Evolutionary conservation across 2,329 filamentous ascomycete genomes (phyloP), one percentile per base, ranked within the genome.

Genomic region (Aplosporella prunicola): DNA sequence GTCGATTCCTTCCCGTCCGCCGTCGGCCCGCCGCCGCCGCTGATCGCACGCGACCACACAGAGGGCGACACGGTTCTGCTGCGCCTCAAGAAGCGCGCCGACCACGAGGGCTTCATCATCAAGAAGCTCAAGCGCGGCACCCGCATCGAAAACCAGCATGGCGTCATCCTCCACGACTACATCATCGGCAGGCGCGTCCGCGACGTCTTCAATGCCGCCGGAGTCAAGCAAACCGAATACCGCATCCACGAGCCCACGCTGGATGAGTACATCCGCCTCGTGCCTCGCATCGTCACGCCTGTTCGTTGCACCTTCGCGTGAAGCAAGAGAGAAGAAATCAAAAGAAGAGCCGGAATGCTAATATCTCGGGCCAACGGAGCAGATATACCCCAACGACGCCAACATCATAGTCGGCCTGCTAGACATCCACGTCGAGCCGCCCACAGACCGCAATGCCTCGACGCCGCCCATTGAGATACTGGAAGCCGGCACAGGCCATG

Each of bases 401-500:
- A 79, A 73, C 46, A 63, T 82, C 20, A 88, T 91, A 35, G 78
- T 86, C 24, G 81, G 76, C 1, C 66, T 88, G 16, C 70, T 93
- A 15, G 83, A 91, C 54, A 67, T 91, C 29, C 78, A 89, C 53
- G 72, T 76, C 20, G 62, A 49, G 48, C 61, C 20, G 45, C 50
- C 24, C 51, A 61, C 54, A 59, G 5, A 55, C 61, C 9, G 23
- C 15, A 24, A 13, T 9, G 18, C 11, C 2, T 14, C 26, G 10
- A 25, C 43, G 34, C 57, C 64, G 7, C 72, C 69, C 0, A 57
- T 88, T 9, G 81, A 89, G 52, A 82, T 91, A 29, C 77, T 91
- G 35, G 85, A 91, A 59, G 83, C 83, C 31, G 84, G 85, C 11
- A 91, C 84, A 3, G 85, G 84, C n/a, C 82, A 88, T 66, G 85